Conservation (phyloP, 2,329 filamentous ascomycete species). For the Xylaria sp. region DNA sequence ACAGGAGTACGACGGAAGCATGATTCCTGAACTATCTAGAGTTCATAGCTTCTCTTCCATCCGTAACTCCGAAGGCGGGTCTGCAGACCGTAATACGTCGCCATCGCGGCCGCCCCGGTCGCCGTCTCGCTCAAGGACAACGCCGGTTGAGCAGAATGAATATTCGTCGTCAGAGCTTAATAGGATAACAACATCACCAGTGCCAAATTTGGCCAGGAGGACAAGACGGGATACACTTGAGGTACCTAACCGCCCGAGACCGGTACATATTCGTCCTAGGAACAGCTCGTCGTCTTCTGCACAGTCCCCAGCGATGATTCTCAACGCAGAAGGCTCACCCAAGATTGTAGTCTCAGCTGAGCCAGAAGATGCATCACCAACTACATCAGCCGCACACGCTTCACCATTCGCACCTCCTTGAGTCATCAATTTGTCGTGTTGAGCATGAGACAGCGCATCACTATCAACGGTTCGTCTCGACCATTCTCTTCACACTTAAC, state of each 20-base stretch:
- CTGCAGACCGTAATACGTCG: conserved; percentile 32
- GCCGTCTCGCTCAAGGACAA: conserved; percentile 39
- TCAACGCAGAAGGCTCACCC: conserved; percentile 34
- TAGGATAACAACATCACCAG: conserved; percentile 21
- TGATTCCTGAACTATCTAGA: conserved; percentile 49
- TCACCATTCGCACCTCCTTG: neutral
- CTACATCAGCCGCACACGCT: neutral
- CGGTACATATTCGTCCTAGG: conserved; percentile 32
- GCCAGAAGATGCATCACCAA: conserved; percentile 28
- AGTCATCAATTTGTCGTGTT: neutral
- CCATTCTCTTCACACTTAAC: neutral
- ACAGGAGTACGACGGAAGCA: conserved; percentile 46
- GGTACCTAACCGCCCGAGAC: conserved; percentile 43
- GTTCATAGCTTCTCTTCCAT: conserved; percentile 52
- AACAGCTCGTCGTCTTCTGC: conserved; percentile 25
- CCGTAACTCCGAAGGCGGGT: conserved; percentile 31
- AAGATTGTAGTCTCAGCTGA: conserved; percentile 43
- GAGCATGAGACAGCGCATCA: neutral
- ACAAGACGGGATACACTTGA: conserved; percentile 48
- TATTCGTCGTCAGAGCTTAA: conserved; percentile 5
- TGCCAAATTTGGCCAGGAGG: neutral
- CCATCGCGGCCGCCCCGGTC: conserved; percentile 39
- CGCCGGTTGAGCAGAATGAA: conserved; percentile 14
- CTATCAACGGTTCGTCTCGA: no score
- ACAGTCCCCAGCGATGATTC: conserved; percentile 23